Conservation (phyloP, 2,329 filamentous ascomycete species). For the Microdochium bolleyi region DNA sequence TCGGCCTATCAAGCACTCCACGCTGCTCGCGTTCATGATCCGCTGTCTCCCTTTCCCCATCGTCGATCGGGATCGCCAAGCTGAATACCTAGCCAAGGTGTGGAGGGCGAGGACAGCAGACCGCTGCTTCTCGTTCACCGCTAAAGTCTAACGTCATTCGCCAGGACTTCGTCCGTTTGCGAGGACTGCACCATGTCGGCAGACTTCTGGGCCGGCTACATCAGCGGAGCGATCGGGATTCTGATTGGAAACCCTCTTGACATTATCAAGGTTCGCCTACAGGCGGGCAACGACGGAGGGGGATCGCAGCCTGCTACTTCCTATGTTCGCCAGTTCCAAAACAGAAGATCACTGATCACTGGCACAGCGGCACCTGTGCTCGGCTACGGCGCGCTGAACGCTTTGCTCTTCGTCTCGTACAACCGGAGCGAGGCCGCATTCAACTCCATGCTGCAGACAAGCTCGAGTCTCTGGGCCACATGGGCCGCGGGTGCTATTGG, state of each 20-base stretch:
- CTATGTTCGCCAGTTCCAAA: conserved; percentile 23
- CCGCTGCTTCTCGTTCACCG: neutral
- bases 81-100: neutral
- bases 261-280: conserved; percentile 62
- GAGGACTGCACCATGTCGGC: conserved; percentile 54
- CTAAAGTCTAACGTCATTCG: neutral
- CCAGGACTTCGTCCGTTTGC: neutral
- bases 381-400: conserved; percentile 86
- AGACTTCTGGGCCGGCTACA: conserved; percentile 90
- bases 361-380: conserved; percentile 81
- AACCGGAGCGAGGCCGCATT: conserved; percentile 70
- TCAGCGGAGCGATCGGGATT: conserved; percentile 80
- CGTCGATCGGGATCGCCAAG: neutral
- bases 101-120: neutral
- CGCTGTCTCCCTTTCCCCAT: neutral
- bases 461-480: conserved; percentile 52
- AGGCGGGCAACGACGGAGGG: conserved; percentile 44
- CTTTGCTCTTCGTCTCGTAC: conserved; percentile 82
- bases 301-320: conserved; percentile 9
- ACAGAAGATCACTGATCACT: conserved; percentile 33
- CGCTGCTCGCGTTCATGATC: neutral
- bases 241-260: conserved; percentile 84
- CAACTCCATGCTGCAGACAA: conserved; percentile 22
- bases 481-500: conserved; percentile 76
- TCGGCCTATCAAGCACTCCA: neutral